Evolutionary conservation across 2,329 filamentous ascomycete genomes (phyloP).

Genomic region (Aureobasidium musti): DNA sequence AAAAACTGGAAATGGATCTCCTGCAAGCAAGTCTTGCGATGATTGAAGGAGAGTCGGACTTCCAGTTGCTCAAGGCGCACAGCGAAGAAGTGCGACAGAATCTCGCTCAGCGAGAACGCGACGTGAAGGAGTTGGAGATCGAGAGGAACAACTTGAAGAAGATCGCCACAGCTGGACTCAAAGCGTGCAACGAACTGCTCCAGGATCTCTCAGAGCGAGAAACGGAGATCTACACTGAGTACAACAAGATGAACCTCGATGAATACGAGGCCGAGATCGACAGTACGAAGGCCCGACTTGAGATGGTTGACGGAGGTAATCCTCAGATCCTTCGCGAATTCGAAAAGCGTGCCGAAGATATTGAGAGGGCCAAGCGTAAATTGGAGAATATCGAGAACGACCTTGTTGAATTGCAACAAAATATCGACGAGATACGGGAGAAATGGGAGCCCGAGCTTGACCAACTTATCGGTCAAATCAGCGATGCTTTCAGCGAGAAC

Average conservation of each 20-base stretch:
- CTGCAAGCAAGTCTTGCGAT: constrained; percentile 69
- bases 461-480: constrained; percentile 74
- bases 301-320: constrained; percentile 77
- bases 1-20: constrained; percentile 62
- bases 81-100: constrained; percentile 61
- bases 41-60: constrained; percentile 82
- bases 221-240: constrained; percentile 33
- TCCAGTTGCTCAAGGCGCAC: constrained; percentile 65
- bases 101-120: constrained; percentile 52
- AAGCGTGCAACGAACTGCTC: constrained; percentile 33
- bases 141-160: constrained; percentile 33
- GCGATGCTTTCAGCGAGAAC: constrained; percentile 86
- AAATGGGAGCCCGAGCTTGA: constrained; percentile 86
- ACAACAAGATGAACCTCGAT: constrained; percentile 50
- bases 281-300: constrained; percentile 71
- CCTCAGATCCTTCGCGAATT: constrained; percentile 75
- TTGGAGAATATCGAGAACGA: constrained; percentile 57
- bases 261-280: constrained; percentile 72
- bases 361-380: constrained; percentile 64
- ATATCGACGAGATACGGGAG: constrained; percentile 66
- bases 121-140: constrained; percentile 44
- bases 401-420: constrained; percentile 57
- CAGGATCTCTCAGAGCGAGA: constrained; percentile 36
- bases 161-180: constrained; percentile 32
- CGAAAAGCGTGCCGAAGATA: constrained; percentile 69